A percentile compares a stretch with the other conserved stretches of the same genome.
phyloP scores from a whole-genome alignment of 306 rosid genomes.

The Gastrolobium bilobum region DNA sequence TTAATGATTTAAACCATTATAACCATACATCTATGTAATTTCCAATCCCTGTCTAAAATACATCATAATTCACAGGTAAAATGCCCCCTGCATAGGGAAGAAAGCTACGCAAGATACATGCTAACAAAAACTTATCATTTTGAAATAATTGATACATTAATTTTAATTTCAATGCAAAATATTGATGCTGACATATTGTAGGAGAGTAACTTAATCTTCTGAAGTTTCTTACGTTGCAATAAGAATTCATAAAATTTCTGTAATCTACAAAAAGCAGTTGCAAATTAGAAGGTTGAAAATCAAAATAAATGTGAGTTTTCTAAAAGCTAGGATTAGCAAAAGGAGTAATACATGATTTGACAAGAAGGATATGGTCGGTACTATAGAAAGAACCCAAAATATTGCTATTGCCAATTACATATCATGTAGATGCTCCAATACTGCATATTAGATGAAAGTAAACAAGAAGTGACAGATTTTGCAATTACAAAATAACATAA shows the following conservation, averaged over 20 bases:
- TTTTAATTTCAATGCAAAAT: slow-evolving; percentile 12
- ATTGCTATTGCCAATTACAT: slow-evolving; percentile 7
- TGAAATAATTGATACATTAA: background rate
- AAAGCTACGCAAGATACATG: background rate
- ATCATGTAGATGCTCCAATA: background rate
- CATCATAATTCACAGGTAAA: slow-evolving; percentile 15
- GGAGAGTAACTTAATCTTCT: slow-evolving; percentile 10
- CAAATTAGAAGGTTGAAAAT: slow-evolving; percentile 11
- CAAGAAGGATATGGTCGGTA: slow-evolving; percentile 1
- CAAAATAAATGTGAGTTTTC: slow-evolving; percentile 17
- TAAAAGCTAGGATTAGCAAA: background rate
- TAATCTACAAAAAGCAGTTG: background rate
- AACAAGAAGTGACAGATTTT: background rate
- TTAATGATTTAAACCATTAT: background rate
- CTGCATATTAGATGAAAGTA: background rate
- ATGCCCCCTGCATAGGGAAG: background rate
- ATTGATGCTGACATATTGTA: background rate
- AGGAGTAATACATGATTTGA: background rate
- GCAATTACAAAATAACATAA: background rate
- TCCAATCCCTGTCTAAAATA: background rate
- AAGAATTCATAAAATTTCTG: background rate
- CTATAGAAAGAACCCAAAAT: background rate
- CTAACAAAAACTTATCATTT: background rate
- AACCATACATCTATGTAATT: background rate
- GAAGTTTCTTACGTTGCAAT: background rate